phyloP scores from a whole-genome alignment of 148 eudicot species.

The Suaeda aralocaspica region DNA sequence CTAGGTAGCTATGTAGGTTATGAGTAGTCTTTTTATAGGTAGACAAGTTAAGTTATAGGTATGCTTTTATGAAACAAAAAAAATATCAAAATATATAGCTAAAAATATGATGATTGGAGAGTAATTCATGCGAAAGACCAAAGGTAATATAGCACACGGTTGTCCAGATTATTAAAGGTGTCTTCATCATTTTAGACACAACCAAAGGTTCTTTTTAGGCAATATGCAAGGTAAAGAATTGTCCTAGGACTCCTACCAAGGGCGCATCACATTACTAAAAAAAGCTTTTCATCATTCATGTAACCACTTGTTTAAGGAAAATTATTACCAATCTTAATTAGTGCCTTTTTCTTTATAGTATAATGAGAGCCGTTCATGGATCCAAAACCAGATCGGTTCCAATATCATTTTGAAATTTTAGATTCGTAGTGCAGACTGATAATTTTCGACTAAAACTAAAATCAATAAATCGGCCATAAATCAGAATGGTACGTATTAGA shows the following conservation, averaged over 20 bases:
- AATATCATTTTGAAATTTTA: too few relatives aligned
- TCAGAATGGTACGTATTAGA: too few relatives aligned
- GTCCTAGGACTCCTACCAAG: slow-evolving; percentile 10
- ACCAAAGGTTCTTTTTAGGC: background rate
- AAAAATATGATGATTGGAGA: slow-evolving; percentile 24
- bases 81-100: background rate
- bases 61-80: background rate
- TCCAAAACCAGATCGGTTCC: too few relatives aligned
- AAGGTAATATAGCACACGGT: slow-evolving; percentile 20
- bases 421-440: too few relatives aligned
- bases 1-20: background rate
- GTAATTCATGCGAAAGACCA: slow-evolving; percentile 21
- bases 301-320: slow-evolving; percentile 19
- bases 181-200: slow-evolving; percentile 24
- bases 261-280: background rate
- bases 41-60: slow-evolving; percentile 9
- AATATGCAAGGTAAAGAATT: slow-evolving; percentile 20
- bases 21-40: slow-evolving; percentile 8
- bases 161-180: slow-evolving; percentile 21
- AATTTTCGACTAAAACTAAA: too few relatives aligned
- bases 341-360: too few relatives aligned
- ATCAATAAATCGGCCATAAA: too few relatives aligned
- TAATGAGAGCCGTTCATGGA: too few relatives aligned
- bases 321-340: background rate
- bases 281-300: background rate